Evolutionary conservation across 129 eudicot species (phyloP).

Genomic region (Helianthus tuberosus): DNA sequence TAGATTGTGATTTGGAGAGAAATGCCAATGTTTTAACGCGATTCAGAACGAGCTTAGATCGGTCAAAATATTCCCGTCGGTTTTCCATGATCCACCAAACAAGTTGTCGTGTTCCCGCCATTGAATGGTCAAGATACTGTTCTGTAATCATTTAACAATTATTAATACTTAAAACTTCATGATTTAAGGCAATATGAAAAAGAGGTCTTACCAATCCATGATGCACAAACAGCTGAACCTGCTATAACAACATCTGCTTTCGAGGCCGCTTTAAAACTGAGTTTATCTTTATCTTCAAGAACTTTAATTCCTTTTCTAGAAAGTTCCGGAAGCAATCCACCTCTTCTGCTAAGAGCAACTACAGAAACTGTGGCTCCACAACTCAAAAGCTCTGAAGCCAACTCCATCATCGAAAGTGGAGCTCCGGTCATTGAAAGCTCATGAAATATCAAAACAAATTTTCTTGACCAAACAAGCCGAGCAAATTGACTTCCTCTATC

Average conservation of each 20-base stretch:
- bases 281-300: constrained; percentile 77
- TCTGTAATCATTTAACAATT: constrained; percentile 47
- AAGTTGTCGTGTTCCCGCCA: constrained; percentile 81
- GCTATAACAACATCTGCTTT: constrained; percentile 93
- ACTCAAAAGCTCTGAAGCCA: constrained; percentile 94
- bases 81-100: constrained; percentile 99
- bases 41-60: constrained; percentile 72
- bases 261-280: constrained; percentile 93
- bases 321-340: constrained; percentile 92
- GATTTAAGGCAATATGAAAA: background rate
- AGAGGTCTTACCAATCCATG: constrained; percentile 85
- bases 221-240: constrained; percentile 94
- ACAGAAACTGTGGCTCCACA: constrained; percentile 96
- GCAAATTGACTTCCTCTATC: constrained; percentile 89
- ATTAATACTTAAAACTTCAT: too few species aligned
- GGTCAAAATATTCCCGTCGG: constrained; percentile 87
- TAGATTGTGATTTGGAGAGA: constrained; percentile 84
- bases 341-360: constrained; percentile 81
- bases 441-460: constrained; percentile 78
- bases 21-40: constrained; percentile 74
- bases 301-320: constrained; percentile 77
- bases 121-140: constrained; percentile 68
- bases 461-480: constrained; percentile 95
- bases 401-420: constrained; percentile 97
- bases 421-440: constrained; percentile 99